A percentile compares a stretch with the other conserved stretches of the same genome.
Evolutionary conservation across 805 yeast species (phyloP).

Genomic region (Kodamaea lidongshanica): DNA sequence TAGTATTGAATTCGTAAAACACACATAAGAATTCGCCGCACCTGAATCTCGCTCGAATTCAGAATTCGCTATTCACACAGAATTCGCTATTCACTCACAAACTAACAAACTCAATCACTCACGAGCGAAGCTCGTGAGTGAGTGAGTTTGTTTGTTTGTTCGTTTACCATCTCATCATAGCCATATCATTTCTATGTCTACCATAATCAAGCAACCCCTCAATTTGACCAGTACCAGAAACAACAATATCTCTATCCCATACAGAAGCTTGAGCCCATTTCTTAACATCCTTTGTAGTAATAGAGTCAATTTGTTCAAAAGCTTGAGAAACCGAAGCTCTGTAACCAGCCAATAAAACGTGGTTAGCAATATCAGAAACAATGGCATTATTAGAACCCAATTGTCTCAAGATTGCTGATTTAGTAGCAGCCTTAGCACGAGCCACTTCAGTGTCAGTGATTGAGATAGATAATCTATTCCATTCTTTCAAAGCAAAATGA

Average conservation of each 20-base stretch:
- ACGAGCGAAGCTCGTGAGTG: too few relatives aligned
- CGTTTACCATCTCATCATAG: slow-evolving; percentile 67
- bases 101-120: too few relatives aligned
- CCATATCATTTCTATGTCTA: slow-evolving; percentile 85
- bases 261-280: slow-evolving; percentile 70
- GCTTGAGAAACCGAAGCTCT: slow-evolving; percentile 56
- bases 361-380: slow-evolving; percentile 53
- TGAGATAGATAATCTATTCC: slow-evolving; percentile 78
- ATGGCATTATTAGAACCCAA: slow-evolving; percentile 46
- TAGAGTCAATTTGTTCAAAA: slow-evolving; percentile 55
- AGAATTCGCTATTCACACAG: too few relatives aligned
- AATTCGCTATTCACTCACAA: too few relatives aligned
- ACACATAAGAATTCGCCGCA: too few relatives aligned
- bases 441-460: slow-evolving; percentile 72
- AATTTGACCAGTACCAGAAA: slow-evolving; percentile 80
- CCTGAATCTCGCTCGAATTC: too few relatives aligned
- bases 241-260: slow-evolving; percentile 80
- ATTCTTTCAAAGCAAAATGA: slow-evolving; percentile 77
- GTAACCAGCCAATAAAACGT: slow-evolving; percentile 56
- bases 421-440: slow-evolving; percentile 68
- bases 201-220: slow-evolving; percentile 78
- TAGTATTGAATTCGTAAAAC: slow-evolving; percentile 1
- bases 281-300: slow-evolving; percentile 53
- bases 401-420: slow-evolving; percentile 51
- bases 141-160: slow-evolving; percentile 1